Base-by-base conservation (phyloP, 2,329 filamentous ascomycete genomes). In the Colletotrichum abscissum region DNA sequence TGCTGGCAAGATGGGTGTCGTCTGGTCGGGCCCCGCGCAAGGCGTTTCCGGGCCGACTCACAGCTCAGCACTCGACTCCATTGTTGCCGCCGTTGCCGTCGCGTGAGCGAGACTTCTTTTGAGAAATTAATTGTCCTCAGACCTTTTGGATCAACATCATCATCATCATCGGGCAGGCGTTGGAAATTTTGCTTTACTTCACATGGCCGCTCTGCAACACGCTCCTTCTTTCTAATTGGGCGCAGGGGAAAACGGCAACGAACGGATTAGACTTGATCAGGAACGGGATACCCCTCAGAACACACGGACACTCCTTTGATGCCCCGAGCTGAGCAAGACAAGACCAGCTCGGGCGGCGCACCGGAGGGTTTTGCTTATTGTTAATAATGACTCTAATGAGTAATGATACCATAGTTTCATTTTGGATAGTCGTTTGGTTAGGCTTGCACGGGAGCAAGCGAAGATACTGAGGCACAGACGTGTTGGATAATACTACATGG, bases 1-100 rank as follows among this genome's bases (percentile, higher is more conserved):
- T 16, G 80, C 82, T 1, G 85, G 88, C 76, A 82, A 85, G 78
- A 80, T 94, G 16, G 91, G 92, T 24, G 82, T 92, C 2, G 83
- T 89, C n/a, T 94, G 92, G 92, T 85, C 87, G 1, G 92, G 92
- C 0, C 91, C 92, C 0, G 88, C 88, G 52, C 77, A 82, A 3
- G 79, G 79, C 1, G 84, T 86, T 52, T 88, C 86, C 1, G 90
- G 91, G 1, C 86, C 88, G 60, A 90, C 90, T 26, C 92, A 94
- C 58, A 90, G 88, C 77, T 90, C 89, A 22, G 92, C 90, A 0
- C 81, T 94, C 81, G 92, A 94, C 81, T 89, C 87, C 46, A 82
- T 94, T 35, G 89, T 94, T 72, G 92, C 90, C 33, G 92, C 91
- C 7, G 79, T 87, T 76, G 82, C 81, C 26, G 83, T 85, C 16